Base-by-base conservation (phyloP, 2,329 filamentous ascomycete genomes). In the Fusarium siculi region DNA sequence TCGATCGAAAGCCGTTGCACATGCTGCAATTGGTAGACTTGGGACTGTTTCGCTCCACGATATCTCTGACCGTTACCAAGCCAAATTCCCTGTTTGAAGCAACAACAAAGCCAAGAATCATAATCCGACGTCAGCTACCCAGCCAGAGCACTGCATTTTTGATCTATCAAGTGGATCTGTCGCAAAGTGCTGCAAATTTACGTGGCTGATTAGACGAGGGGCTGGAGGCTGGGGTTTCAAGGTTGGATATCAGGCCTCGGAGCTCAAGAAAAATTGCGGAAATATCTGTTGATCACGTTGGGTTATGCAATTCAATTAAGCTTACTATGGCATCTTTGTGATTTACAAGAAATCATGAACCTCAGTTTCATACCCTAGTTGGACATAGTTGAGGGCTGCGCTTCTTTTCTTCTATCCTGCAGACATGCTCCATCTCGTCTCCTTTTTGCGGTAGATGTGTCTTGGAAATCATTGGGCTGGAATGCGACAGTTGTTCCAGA, bases 161-260 rank as follows among this genome's bases (percentile, higher is more conserved):
- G 59, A 65, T 68, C 58, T 55, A 18, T 46, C n/a, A 59, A 68
- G 59, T 65, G 67, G 57, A 62, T 67, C 42, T 68, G 54, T 64
- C 44, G 46, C 52, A 68, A 56, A 63, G 59, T 63, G 66, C 66
- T 63, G 58, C 65, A 75, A 77, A 75, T 77, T 77, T 71, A 66
- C 61, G 75, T 77, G 74, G 74, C 75, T 77, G 72, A 71, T 63
- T 72, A 66, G 53, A 75, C 58, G 75, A 77, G 75, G 74, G 75
- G 72, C 68, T 74, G 73, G 75, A 74, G 66, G 61, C 66, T 65
- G 69, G 73, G 65, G 63, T 53, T 58, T 61, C 46, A 67, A 52
- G 34, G 50, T 40, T 54, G 50, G 19, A 40, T 28, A 28, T 54
- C 19, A 40, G 50, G 50, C 50, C 34, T 54, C 34, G 34, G 50